phyloP scores from a whole-genome alignment of 306 rosid genomes.

The Trichosanthes truncata region DNA sequence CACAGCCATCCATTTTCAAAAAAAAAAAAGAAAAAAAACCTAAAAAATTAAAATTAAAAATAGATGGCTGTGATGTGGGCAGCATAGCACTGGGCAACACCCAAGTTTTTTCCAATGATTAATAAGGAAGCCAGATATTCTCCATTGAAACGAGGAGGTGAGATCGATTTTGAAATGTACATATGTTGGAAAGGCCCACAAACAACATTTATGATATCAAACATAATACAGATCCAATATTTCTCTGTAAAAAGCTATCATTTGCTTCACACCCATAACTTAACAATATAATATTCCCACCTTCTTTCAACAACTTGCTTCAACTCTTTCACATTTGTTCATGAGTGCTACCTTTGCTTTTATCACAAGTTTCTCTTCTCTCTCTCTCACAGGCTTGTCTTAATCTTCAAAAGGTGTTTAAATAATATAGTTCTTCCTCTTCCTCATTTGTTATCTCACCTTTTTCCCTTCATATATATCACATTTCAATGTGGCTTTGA shows the following conservation, averaged over 20 bases:
- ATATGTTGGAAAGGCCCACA: neutral
- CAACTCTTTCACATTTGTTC: neutral
- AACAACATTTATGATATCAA: neutral
- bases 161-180: neutral
- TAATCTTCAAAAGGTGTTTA: neutral
- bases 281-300: neutral
- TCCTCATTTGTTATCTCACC: neutral
- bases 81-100: no score
- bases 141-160: neutral
- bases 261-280: neutral
- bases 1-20: no score
- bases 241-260: neutral
- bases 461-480: no score
- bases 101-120: no score
- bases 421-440: neutral
- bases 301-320: neutral
- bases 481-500: neutral
- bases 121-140: neutral
- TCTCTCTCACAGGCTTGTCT: neutral
- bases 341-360: conserved; percentile 6
- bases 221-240: neutral
- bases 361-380: neutral
- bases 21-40: no score
- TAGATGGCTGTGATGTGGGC: no score
- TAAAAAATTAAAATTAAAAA: no score